Base-by-base conservation (phyloP, 129 eudicot genomes). In the Gnaphalium uliginosum region DNA sequence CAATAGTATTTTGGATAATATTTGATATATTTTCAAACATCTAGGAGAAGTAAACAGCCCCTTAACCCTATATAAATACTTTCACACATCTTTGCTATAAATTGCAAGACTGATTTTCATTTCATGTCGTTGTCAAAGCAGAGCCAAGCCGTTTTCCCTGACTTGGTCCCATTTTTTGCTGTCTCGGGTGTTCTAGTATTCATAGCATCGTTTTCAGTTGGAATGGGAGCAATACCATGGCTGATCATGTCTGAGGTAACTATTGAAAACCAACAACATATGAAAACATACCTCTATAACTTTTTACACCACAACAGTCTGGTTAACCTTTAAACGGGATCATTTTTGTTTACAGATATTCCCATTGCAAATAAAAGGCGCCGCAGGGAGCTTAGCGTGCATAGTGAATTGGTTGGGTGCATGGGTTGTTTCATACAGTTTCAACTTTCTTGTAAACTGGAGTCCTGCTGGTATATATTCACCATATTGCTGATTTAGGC, bases 151-250 rank as follows among this genome's bases (percentile, higher is more conserved):
- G n/a, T 86, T 5, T 64, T 87, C 29, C 78, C 74, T 25, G 89
- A 81, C 15, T 89, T 84, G 88, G 87, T 87, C 35, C 96, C 98
- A 0, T 15, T 78, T 23, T 78, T 92, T 29, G 96, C 92, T 2
- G 94, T 88, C 66, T 83, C 92, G 58, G 98, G 98, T 6, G 86
- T 92, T 58, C 78, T 92, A 77, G 89, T 89, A 79, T 81, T 83
- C 68, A 77, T 89, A 68, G 79, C 88, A 43, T 71, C 89, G 24
- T 92, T 89, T 66, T 92, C 98, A 14, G 79, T 92, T 7, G 98
- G 98, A 60, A 87, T 89, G 93, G 98, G 98, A 73, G 89, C 96
- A 61, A 92, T 89, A 77, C 98, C 98, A 23, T 92, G 98, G 98
- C 83, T 92, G 61, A 86, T 92, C 30, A 89, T 89, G 97, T 92